Base-by-base conservation (phyloP, 108 stramenopile species). In the Cyclostephanos invisitatus region DNA sequence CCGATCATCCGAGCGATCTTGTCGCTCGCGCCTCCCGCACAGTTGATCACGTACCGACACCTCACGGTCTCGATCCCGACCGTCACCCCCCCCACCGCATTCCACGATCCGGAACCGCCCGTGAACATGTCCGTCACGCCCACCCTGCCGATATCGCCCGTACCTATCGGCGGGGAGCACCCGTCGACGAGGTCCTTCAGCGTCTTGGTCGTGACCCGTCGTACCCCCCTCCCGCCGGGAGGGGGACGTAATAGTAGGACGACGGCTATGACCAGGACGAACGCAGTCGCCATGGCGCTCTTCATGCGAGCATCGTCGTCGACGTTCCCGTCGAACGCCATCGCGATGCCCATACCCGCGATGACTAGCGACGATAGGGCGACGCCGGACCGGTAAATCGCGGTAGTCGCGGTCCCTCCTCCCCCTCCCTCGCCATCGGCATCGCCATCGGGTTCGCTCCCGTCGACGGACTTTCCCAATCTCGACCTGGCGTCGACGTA, bases 1-100 rank as follows among this genome's bases (percentile, higher is more conserved):
- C 90, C 92, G 66, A 90, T 89, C 90, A 93, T 86, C 0, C 65
- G 35, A 50, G 92, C 86, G 62, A 93, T 82, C 36, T 81, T 64
- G 75, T 89, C 92, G n/a, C 84, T 70, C 62, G 75, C n/a, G 24
- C 87, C 74, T 32, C 92, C 92, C 6, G 92, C 90, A 67, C 84
- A 85, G 67, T 93, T 93, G 64, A 93, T 81, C 8, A 93, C 80
- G 66, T 74, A 91, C 22, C 78, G 68, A n/a, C 81, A 63, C 37
- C 72, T 81, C 3, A 93, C 74, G 8, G 38, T 84, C 75, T 91
- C 90, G 18, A 7, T 63, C 25, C 75, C 83, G 10, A 91, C 84
- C 0, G 82, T 80, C 2, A 73, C 81, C 15, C 90, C 90, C 14
- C 82, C 35, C n/a, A 84, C 73, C 27, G 84, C 85, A 54, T 74